Evolutionary conservation across 2,329 filamentous ascomycete genomes (phyloP).

Genomic region (Orbilia blumenaviensis): DNA sequence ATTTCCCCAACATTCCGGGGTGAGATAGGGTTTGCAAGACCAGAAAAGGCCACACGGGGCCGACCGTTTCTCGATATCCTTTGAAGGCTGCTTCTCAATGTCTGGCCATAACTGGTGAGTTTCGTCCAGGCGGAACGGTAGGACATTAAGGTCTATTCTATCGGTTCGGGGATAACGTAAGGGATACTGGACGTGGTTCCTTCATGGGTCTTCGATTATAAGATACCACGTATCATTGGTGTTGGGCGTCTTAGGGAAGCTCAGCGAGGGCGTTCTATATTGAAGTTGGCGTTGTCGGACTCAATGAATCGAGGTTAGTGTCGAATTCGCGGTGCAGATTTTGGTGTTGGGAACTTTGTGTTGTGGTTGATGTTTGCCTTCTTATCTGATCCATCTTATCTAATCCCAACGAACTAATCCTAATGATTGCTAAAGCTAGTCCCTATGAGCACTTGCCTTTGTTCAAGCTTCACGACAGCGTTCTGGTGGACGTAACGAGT

Average conservation of each 20-base stretch:
- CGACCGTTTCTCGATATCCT: neutral
- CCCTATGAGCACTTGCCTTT: too few species aligned
- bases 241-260: neutral
- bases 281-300: neutral
- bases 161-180: neutral
- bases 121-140: slow-evolving; percentile 25
- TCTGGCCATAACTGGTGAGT: slow-evolving; percentile 17
- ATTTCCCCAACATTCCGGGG: neutral
- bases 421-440: too few species aligned
- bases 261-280: neutral
- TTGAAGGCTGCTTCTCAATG: slow-evolving; percentile 2
- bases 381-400: slow-evolving; percentile 38
- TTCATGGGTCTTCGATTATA: slow-evolving; percentile 1
- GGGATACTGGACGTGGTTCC: neutral
- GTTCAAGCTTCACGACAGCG: neutral
- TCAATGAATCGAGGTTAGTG: neutral
- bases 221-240: neutral
- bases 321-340: slow-evolving; percentile 14
- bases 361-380: slow-evolving; percentile 7
- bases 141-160: slow-evolving; percentile 31
- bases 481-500: slow-evolving; percentile 14
- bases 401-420: slow-evolving; percentile 16
- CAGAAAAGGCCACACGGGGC: neutral
- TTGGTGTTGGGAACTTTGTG: slow-evolving; percentile 21
- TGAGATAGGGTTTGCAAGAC: neutral